Percentiles rank a stretch among this genome's conserved stretches.
Evolutionary conservation across 1,284 basidiomycete genomes (phyloP).

Genomic region (Leccinum ponderosum): DNA sequence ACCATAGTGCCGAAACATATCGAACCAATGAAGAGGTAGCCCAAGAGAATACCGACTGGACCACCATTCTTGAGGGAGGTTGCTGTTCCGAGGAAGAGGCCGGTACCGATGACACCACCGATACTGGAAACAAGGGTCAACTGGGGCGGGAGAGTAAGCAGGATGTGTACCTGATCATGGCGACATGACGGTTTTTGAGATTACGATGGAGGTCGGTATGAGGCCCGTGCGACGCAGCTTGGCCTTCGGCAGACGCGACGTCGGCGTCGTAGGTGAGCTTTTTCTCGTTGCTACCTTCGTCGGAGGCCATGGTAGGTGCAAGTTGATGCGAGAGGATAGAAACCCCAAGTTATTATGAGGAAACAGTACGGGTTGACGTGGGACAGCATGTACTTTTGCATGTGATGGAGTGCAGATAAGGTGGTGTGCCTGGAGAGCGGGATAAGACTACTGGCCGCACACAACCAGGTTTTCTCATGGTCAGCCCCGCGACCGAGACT

Average conservation of each 20-base stretch:
- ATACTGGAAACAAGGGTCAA: slow-evolving; percentile 17
- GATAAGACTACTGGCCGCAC: neutral
- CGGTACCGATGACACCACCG: slow-evolving; percentile 52
- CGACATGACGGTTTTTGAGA: slow-evolving; percentile 35
- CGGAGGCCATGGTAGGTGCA: slow-evolving; percentile 15
- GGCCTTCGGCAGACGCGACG: slow-evolving; percentile 10
- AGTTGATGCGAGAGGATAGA: neutral
- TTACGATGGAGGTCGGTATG: slow-evolving; percentile 22
- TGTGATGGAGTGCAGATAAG: neutral
- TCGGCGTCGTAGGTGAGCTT: slow-evolving; percentile 1
- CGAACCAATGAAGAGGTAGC: slow-evolving; percentile 35
- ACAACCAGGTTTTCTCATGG: neutral
- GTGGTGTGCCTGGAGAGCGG: neutral
- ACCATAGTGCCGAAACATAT: slow-evolving; percentile 35
- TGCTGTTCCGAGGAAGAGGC: slow-evolving; percentile 43
- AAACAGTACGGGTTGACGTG: neutral
- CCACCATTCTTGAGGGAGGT: slow-evolving; percentile 31
- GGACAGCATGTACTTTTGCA: neutral
- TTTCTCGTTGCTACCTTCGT: slow-evolving; percentile 4
- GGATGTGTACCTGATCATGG: slow-evolving; percentile 32
- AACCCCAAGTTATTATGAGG: neutral
- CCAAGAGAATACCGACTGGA: slow-evolving; percentile 36
- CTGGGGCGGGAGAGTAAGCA: neutral
- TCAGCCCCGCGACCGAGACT: neutral
- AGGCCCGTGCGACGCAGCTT: neutral